Evolutionary conservation across 305 asterid genomes (phyloP).

Genomic region (Rubia tinctorum): DNA sequence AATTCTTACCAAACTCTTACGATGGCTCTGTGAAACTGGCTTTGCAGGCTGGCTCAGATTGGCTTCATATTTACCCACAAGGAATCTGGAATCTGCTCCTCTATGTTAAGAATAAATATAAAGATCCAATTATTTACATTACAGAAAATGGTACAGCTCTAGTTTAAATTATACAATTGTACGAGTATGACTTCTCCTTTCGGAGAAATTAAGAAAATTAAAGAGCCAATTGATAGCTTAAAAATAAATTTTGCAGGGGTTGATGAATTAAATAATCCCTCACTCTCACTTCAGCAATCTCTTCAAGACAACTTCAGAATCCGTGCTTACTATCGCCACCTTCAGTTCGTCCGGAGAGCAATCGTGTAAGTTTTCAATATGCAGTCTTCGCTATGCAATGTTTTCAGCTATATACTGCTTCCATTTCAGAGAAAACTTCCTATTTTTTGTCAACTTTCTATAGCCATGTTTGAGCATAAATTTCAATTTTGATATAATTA

Average conservation of each 20-base stretch:
- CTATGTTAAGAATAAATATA: constrained; percentile 13
- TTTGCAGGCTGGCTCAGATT: constrained; percentile 12
- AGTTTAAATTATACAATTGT: too few relatives aligned
- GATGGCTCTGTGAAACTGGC: not conserved
- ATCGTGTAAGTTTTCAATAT: constrained; percentile 9
- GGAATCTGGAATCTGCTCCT: constrained; percentile 12
- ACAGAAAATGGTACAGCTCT: constrained; percentile 20
- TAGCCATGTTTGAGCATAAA: too few relatives aligned
- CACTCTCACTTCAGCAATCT: constrained; percentile 6
- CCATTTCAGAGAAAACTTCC: too few relatives aligned
- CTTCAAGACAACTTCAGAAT: constrained; percentile 19
- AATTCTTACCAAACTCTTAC: too few relatives aligned
- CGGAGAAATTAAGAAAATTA: not conserved
- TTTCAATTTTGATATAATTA: too few relatives aligned
- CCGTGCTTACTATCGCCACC: constrained; percentile 9
- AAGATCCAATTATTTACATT: constrained; percentile 19
- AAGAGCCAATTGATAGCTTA: not conserved
- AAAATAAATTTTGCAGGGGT: constrained; percentile 8
- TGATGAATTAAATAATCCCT: constrained; percentile 14
- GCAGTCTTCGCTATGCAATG: too few relatives aligned
- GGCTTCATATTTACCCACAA: constrained; percentile 19
- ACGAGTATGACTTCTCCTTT: not conserved
- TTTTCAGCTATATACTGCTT: too few relatives aligned
- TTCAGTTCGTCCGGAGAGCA: constrained; percentile 5
- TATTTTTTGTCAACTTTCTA: too few relatives aligned